phyloP scores from a whole-genome alignment of 1,139 yeast genomes.

The Candida freyschussii region DNA sequence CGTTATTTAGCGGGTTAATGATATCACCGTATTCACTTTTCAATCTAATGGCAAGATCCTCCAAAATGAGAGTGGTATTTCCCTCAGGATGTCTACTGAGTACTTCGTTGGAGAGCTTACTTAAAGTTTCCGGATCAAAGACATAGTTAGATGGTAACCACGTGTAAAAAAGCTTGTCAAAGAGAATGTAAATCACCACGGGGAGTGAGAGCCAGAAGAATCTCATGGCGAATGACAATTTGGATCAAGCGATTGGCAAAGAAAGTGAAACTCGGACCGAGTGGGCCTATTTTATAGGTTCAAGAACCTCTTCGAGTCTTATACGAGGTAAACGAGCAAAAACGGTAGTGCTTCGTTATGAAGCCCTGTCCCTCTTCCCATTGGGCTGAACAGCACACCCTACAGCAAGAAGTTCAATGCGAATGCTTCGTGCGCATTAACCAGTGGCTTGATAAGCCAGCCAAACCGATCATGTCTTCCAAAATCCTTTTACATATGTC shows the following conservation, averaged over 20 bases:
- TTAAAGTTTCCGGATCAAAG: conserved; percentile 42
- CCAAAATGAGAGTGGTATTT: conserved; percentile 57
- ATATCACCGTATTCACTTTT: conserved; percentile 61
- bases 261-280: no score
- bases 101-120: conserved; percentile 45
- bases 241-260: no score
- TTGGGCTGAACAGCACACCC: no score
- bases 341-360: no score
- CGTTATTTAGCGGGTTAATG: conserved; percentile 63
- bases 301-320: no score
- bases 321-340: no score
- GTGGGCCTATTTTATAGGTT: no score
- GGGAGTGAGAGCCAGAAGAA: conserved; percentile 23
- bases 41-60: conserved; percentile 55
- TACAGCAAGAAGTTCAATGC: no score
- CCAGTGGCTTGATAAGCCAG: no score
- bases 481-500: conserved; percentile 13
- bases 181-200: conserved; percentile 28
- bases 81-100: conserved; percentile 51
- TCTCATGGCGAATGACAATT: conserved; percentile 17
- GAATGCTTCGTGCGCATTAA: no score
- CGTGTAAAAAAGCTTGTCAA: conserved; percentile 44
- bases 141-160: conserved; percentile 70
- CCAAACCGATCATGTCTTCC: conserved; percentile 11
- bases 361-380: no score